Evolutionary conservation across 2,329 filamentous ascomycete genomes (phyloP), one percentile per base, ranked within the genome.

Genomic region (Pseudomassariella vexata): DNA sequence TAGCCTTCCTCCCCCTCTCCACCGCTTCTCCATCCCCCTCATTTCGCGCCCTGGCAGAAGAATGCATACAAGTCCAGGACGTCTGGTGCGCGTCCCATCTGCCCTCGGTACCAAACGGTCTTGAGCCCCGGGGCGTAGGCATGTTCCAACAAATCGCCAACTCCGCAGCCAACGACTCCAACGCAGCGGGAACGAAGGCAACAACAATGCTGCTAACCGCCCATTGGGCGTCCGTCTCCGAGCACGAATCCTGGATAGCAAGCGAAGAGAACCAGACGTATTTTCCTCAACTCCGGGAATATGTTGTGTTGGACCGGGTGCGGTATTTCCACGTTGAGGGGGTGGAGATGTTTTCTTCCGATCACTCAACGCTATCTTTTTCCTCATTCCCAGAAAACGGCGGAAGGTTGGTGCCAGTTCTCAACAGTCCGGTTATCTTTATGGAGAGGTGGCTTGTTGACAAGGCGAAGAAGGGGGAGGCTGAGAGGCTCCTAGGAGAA

Each of bases 191-290:
- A n/a, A n/a, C n/a, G n/a, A n/a, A n/a, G n/a, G n/a, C n/a, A n/a
- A n/a, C n/a, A n/a, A n/a, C n/a, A n/a, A 37, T 65, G n/a, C 49
- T 71, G 40, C 53, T 71, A 40, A 62, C 60, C 5, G 61, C 66
- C 12, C 55, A 59, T 9, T 70, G 67, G 68, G 52, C 59, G 34
- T 63, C 59, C 0, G 53, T 56, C 14, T 56, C 53, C 10, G 57
- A 56, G 5, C 65, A 71, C 36, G 39, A 37, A 28, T 40, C 56
- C 30, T 73, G 68, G 66, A 59, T 68, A 29, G 48, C 52, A 26
- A 63, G 59, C 30, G 40, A 50, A 3, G 61, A 61, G 19, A 70
- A 70, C 44, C 38, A 53, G 30, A 30, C 37, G 5, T 45, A 53
- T 32, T 60, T 64, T 39, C 47, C 43, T 12, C 44, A 47, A 16